Evolutionary conservation across 2,329 filamentous ascomycete genomes (phyloP).

Genomic region (Fusarium kyushuense): DNA sequence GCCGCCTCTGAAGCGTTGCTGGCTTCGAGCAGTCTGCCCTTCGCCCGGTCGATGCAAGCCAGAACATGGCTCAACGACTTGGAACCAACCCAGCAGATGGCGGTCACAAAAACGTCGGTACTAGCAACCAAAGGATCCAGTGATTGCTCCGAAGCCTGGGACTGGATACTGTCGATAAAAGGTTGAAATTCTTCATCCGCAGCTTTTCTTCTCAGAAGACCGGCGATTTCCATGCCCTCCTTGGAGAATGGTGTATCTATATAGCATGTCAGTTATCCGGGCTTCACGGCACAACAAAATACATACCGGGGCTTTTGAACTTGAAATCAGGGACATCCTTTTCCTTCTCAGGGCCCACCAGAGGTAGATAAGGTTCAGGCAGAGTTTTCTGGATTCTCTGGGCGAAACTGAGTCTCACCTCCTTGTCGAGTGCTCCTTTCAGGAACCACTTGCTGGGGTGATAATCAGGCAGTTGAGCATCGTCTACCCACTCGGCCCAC

Average conservation of each 20-base stretch:
- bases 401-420: conserved; percentile 95
- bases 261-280: conserved; percentile 1
- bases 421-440: conserved; percentile 89
- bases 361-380: conserved; percentile 81
- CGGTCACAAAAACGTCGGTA: conserved; percentile 93
- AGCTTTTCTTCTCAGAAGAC: conserved; percentile 85
- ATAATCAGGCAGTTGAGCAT: conserved; percentile 79
- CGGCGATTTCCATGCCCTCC: conserved; percentile 85
- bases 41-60: conserved; percentile 94
- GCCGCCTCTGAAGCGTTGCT: conserved; percentile 80
- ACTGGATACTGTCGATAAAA: conserved; percentile 82
- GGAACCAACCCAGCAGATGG: conserved; percentile 91
- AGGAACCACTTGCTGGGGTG: conserved; percentile 96
- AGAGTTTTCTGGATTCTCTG: conserved; percentile 95
- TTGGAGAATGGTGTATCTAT: conserved; percentile 82
- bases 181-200: conserved; percentile 87
- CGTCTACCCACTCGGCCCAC: conserved; percentile 96
- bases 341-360: conserved; percentile 90
- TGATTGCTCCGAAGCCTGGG: conserved; percentile 76
- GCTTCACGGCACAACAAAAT: not conserved
- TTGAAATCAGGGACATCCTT: conserved; percentile 98
- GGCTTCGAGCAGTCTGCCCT: conserved; percentile 85
- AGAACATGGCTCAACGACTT: conserved; percentile 97
- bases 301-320: conserved; percentile 79
- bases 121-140: conserved; percentile 86